These are phyloP conservation scores for Friedmanniomyces endolithicus DNA, from an alignment of 495 filamentous ascomycete genomes.

Conservation along the genomic window DNA sequence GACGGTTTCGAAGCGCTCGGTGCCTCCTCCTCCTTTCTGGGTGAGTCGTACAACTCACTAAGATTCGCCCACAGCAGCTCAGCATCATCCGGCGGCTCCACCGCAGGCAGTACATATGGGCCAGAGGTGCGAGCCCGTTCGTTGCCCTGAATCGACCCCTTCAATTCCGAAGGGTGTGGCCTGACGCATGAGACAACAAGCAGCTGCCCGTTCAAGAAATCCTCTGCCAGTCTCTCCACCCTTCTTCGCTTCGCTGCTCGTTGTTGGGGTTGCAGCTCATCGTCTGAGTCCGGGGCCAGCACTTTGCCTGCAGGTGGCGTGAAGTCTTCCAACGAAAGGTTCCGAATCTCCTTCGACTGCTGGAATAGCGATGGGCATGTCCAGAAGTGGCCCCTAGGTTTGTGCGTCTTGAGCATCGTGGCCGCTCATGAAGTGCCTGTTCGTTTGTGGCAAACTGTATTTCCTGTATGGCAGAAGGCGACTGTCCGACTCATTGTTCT, in stretches of 20 bases:
- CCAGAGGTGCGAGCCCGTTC: constrained; percentile 1
- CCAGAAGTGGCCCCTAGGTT: constrained; percentile 10
- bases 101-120: not conserved
- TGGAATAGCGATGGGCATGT: constrained; percentile 10
- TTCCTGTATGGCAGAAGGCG: too few species aligned
- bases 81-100: not conserved
- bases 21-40: not conserved
- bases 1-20: not conserved
- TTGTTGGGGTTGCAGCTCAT: constrained; percentile 38
- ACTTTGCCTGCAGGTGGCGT: constrained; percentile 31
- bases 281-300: constrained; percentile 44
- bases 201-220: constrained; percentile 46
- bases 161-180: constrained; percentile 11
- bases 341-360: constrained; percentile 11
- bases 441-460: too few species aligned
- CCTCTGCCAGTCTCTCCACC: constrained; percentile 46
- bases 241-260: constrained; percentile 41
- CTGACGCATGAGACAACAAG: constrained; percentile 49
- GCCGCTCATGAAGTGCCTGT: too few species aligned
- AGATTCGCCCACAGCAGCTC: constrained; percentile 7
- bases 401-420: constrained; percentile 15
- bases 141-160: constrained; percentile 1
- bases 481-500: too few species aligned
- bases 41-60: not conserved
- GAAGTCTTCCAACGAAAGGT: constrained; percentile 26